phyloP scores from a whole-genome alignment of 805 yeast species.

The Suhomyces sp. region DNA sequence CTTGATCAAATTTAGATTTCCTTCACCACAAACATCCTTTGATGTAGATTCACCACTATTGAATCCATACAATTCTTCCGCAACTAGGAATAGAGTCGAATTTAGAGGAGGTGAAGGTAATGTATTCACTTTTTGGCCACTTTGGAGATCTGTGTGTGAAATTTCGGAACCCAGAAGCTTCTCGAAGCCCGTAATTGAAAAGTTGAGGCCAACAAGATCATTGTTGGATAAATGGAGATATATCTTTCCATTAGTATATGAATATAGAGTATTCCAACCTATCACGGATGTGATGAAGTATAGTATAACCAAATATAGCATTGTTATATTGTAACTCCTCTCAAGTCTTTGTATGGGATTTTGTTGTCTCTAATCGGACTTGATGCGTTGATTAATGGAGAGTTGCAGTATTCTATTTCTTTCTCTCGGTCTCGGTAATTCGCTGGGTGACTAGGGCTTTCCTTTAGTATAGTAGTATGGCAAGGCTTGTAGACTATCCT shows the following conservation, averaged over 20 bases:
- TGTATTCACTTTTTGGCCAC: conserved; percentile 21
- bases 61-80: conserved; percentile 31
- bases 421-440: no score
- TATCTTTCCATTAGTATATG: conserved; percentile 31
- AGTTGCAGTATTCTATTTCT: no score
- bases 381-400: no score
- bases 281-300: conserved; percentile 1
- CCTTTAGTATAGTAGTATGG: no score
- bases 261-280: conserved; percentile 36
- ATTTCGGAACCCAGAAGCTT: conserved; percentile 8
- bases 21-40: conserved; percentile 27
- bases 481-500: no score
- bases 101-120: conserved; percentile 34
- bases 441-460: no score
- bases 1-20: conserved; percentile 22
- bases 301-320: no score
- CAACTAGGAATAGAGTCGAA: conserved; percentile 30
- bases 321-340: no score
- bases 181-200: conserved; percentile 33
- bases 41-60: conserved; percentile 7
- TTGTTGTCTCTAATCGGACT: no score
- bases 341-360: no score
- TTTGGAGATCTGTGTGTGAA: conserved; percentile 9
- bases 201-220: conserved; percentile 35
- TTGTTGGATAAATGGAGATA: conserved; percentile 37